Evolutionary conservation across 176 grass and related monocot genomes (phyloP), one percentile per base, ranked within the genome.

Genomic region (Raddia guianensis): DNA sequence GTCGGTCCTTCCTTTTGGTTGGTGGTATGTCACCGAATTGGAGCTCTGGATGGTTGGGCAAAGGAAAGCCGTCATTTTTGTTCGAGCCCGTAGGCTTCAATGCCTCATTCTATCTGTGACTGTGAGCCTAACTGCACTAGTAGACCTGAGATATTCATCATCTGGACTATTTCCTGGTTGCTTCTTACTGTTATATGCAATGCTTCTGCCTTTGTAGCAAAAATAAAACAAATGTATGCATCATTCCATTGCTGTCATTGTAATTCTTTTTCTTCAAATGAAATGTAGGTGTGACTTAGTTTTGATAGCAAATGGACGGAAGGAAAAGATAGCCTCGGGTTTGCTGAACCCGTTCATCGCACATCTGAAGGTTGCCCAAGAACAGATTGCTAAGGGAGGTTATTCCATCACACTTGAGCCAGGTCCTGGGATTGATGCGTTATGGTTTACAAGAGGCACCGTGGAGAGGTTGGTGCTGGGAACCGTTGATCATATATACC

Each of bases 371-470:
- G 79, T 75, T 54, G 96, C 96, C 9, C 92, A 93, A 76, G 92
- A 99, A 62, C 92, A 99, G 77, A 99, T 99, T 70, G 84, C 79
- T 12, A 99, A 93, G 68, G 92, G 96, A 48, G 92, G 96, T 5
- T 99, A 99, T 80, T 95, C 96, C 8, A 93, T 99, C 76, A 88
- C 86, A 48, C 90, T 95, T 16, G 82, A 93, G 80, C 86, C 89
- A 12, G 72, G 82, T 27, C 78, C 70, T 12, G 77, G 56, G 63
- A 75, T 62, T n/a, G 78, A 91, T 70, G 84, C 63, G 7, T 47
- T 70, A 46, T 99, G 96, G 96, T 99, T 99, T 82, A 95, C 96
- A 19, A 95, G 91, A 76, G 96, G 92, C 32, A 95, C 88, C 6
- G 59, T 93, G 49, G 96, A 95, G 52, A 98, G 95, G 95, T 98